A percentile compares a stretch with the other conserved stretches of the same genome.
Evolutionary conservation across 192 early-diverging fungal genomes (phyloP).

Genomic region (Coemansia sp.): DNA sequence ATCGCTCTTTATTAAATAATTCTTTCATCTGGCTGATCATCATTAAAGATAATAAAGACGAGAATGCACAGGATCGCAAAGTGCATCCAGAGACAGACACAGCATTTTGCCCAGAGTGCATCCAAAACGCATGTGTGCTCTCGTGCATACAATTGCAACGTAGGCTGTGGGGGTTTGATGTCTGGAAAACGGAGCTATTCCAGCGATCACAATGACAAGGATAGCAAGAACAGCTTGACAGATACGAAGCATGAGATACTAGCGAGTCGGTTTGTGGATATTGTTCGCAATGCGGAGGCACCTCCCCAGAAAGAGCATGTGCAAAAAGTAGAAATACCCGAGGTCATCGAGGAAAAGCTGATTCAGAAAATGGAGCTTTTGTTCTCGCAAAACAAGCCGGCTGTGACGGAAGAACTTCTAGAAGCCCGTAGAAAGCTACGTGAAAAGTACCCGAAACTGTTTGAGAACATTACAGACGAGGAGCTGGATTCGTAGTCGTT

Average conservation of each 20-base stretch:
- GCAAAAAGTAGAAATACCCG: neutral
- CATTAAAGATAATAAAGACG: too few relatives aligned
- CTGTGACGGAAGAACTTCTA: constrained; percentile 31
- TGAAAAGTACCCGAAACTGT: constrained; percentile 30
- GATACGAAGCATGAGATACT: neutral
- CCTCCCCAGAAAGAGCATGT: neutral
- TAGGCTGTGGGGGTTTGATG: neutral
- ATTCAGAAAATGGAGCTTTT: constrained; percentile 11
- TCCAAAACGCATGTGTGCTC: neutral
- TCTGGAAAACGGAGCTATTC: constrained; percentile 1
- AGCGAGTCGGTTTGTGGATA: constrained; percentile 12
- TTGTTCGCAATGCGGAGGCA: constrained; percentile 2
- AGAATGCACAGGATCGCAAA: too few relatives aligned
- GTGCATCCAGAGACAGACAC: too few relatives aligned
- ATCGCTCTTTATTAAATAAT: too few relatives aligned
- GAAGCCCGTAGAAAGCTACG: constrained; percentile 25
- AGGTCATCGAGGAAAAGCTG: constrained; percentile 18
- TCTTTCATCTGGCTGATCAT: too few relatives aligned
- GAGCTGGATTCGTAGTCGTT: constrained; percentile 18
- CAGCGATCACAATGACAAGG: neutral
- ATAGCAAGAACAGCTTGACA: neutral
- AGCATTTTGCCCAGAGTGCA: neutral
- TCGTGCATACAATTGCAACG: neutral
- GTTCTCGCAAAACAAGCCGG: constrained; percentile 18
- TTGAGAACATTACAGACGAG: constrained; percentile 29